These are phyloP conservation scores for Annona cherimola DNA, from an alignment of 164 flowering plant species.

Conservation along the genomic window DNA sequence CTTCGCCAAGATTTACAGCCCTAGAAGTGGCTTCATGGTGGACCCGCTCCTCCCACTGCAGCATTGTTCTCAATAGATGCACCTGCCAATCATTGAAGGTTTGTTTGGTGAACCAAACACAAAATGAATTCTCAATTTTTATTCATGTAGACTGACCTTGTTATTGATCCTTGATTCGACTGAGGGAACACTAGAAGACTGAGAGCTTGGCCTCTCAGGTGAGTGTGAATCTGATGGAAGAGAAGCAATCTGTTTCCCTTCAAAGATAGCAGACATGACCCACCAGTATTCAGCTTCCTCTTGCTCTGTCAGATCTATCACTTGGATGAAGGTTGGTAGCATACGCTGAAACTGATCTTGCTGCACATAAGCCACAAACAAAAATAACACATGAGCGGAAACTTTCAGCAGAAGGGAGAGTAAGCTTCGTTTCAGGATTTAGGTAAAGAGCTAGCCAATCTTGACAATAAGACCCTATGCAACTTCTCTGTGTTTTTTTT, in stretches of 20 bases:
- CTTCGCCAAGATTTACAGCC: slow-evolving; percentile 52
- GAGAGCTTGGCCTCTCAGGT: slow-evolving; percentile 24
- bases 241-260: slow-evolving; percentile 56
- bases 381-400: background rate
- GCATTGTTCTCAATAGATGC: slow-evolving; percentile 75
- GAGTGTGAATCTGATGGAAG: slow-evolving; percentile 21
- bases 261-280: slow-evolving; percentile 70
- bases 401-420: background rate
- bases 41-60: slow-evolving; percentile 90
- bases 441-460: no score
- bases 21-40: slow-evolving; percentile 1
- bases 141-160: slow-evolving; percentile 48
- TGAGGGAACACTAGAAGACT: slow-evolving; percentile 28
- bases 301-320: slow-evolving; percentile 71
- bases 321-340: slow-evolving; percentile 84
- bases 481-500: no score
- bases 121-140: background rate
- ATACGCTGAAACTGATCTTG: slow-evolving; percentile 86
- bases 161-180: slow-evolving; percentile 59
- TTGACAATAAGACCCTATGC: no score
- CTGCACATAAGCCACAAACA: slow-evolving; percentile 29
- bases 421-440: background rate
- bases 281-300: slow-evolving; percentile 79
- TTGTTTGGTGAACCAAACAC: background rate
- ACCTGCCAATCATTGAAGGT: slow-evolving; percentile 35